Evolutionary conservation across 108 stramenopile genomes (phyloP), one percentile per base, ranked within the genome.

Genomic region (Epithemia pelagica): DNA sequence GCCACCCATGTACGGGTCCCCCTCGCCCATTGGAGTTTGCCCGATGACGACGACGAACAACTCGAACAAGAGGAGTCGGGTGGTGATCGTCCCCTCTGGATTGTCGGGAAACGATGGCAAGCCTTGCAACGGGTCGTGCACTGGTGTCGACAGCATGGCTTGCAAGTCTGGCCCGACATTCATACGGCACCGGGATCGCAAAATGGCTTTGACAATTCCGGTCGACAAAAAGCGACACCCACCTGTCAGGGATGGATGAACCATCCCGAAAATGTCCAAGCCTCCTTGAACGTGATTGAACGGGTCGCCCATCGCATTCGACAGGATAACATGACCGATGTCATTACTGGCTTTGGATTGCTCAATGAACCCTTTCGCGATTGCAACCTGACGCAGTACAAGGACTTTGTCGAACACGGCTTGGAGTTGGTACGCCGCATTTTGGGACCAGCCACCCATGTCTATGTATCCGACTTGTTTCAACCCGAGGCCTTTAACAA

Each of bases 131-230:
- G 86, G 7, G 56, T 79, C 7, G 61, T 74, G n/a, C 58, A 66
- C 8, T 89, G 86, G 88, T 68, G 64, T 52, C 69, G 84, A 18
- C 66, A 83, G 51, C 46, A 73, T 53, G 75, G 73, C 0, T 58
- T 92, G 27, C 46, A 78, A 37, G 75, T 87, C 0, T 85, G 85
- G 82, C 73, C 84, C 32, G 91, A 92, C 57, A 70, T 92, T 27
- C 91, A 92, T 62, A 70, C 72, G 24, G 86, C 88, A 25, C 84
- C 88, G 15, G 87, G 88, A 0, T 77, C 75, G 5, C 80, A 89
- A 65, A 92, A 89, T 65, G 87, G 86, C 5, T 83, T 86, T 62
- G 88, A 89, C 77, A 83, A 87, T 68, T 75, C 67, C 26, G 86
- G 84, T 30, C 74, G 74, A 22, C 68, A 70, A 20, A 29, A 78